Conservation (phyloP, 2,329 filamentous ascomycete genomes). For the Fusarium torulosum region DNA sequence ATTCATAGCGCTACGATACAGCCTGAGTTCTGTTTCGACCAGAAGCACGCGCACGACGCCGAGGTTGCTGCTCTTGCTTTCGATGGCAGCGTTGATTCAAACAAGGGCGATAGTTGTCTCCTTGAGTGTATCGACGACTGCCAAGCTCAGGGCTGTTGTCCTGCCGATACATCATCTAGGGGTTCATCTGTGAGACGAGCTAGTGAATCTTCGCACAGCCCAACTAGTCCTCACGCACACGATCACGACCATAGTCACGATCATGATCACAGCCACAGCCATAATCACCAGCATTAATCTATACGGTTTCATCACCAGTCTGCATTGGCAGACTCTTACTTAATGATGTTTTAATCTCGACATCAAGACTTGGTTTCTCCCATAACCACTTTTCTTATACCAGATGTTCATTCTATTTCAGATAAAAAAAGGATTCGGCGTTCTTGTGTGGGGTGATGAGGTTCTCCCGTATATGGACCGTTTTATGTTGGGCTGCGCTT, state of each 20-base stretch:
- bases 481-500: slow-evolving; percentile 11
- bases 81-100: slow-evolving; percentile 51
- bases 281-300: slow-evolving; percentile 31
- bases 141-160: slow-evolving; percentile 51
- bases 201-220: slow-evolving; percentile 52
- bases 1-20: slow-evolving; percentile 99
- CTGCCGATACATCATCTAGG: slow-evolving; percentile 51
- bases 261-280: not conserved
- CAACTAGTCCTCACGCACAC: slow-evolving; percentile 30
- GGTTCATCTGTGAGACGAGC: slow-evolving; percentile 54
- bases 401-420: slow-evolving; percentile 22
- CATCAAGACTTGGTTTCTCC: slow-evolving; percentile 7
- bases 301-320: not conserved
- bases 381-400: slow-evolving; percentile 16
- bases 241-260: slow-evolving; percentile 10
- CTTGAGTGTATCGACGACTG: slow-evolving; percentile 61
- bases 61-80: slow-evolving; percentile 53
- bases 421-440: slow-evolving; percentile 41
- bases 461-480: slow-evolving; percentile 7
- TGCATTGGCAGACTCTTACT: not conserved
- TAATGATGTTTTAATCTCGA: not conserved
- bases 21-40: slow-evolving; percentile 81
- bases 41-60: slow-evolving; percentile 57
- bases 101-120: slow-evolving; percentile 58
- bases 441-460: slow-evolving; percentile 31